phyloP scores from a whole-genome alignment of 2,329 filamentous ascomycete species.

The Cytospora schulzeri region DNA sequence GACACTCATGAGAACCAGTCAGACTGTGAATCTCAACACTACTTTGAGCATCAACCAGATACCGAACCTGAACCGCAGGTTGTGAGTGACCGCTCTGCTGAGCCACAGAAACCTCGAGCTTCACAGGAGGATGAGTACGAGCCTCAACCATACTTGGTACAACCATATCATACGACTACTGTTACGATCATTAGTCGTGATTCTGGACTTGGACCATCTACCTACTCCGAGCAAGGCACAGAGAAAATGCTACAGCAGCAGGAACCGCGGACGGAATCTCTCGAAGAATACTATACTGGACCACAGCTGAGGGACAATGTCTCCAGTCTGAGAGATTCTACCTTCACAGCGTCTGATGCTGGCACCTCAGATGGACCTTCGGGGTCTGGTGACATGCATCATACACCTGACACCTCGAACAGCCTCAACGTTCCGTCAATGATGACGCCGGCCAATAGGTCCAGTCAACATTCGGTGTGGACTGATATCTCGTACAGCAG shows the following conservation, averaged over 20 bases:
- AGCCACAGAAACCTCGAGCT: slow-evolving; percentile 1
- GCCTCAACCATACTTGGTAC: slow-evolving; percentile 41
- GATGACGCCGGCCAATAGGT: slow-evolving; percentile 47
- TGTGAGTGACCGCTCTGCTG: slow-evolving; percentile 7
- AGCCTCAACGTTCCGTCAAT: slow-evolving; percentile 52
- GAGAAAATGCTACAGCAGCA: slow-evolving; percentile 24
- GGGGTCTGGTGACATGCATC: slow-evolving; percentile 34
- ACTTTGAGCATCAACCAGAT: slow-evolving; percentile 25
- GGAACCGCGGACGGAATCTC: slow-evolving; percentile 31
- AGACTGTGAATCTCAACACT: slow-evolving; percentile 18
- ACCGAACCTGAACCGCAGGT: slow-evolving; percentile 20
- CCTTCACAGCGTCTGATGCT: slow-evolving; percentile 37
- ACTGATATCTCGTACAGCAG: slow-evolving; percentile 54
- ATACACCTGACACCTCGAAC: slow-evolving; percentile 43
- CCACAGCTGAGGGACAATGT: slow-evolving; percentile 39
- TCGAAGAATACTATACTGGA: slow-evolving; percentile 39
- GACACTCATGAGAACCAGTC: slow-evolving; percentile 32
- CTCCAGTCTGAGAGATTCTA: slow-evolving; percentile 38
- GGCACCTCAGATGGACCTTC: slow-evolving; percentile 35
- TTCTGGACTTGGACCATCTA: slow-evolving; percentile 39
- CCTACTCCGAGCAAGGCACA: slow-evolving; percentile 22
- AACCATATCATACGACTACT: slow-evolving; percentile 47
- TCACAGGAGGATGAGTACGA: slow-evolving; percentile 38
- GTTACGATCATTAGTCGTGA: slow-evolving; percentile 54
- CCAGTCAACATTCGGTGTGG: slow-evolving; percentile 61